A percentile compares a stretch with the other conserved stretches of the same genome.
Conservation (phyloP, 2,329 filamentous ascomycete genomes). For the Trichoderma sp. region DNA sequence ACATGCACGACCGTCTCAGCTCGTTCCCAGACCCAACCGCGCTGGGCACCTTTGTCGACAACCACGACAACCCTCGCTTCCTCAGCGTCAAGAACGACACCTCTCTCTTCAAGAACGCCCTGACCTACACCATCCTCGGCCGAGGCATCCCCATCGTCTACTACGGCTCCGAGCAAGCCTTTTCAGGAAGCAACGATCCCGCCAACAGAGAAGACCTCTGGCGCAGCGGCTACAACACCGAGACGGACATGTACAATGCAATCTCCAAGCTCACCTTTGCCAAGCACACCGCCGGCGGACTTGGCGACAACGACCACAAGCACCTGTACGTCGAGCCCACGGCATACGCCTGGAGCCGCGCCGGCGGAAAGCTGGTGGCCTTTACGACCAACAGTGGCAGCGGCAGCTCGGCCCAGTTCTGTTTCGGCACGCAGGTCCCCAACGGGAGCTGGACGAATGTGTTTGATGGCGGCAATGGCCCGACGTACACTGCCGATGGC, state of each 20-base stretch:
- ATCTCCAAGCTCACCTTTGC: constrained; percentile 48
- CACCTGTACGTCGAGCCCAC: constrained; percentile 48
- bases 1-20: constrained; percentile 45
- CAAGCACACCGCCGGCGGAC: constrained; percentile 50
- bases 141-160: constrained; percentile 68
- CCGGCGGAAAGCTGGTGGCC: constrained; percentile 49
- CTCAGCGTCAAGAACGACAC: constrained; percentile 56
- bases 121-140: constrained; percentile 63
- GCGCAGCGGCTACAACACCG: constrained; percentile 54
- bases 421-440: constrained; percentile 46
- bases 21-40: constrained; percentile 49
- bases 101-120: constrained; percentile 61
- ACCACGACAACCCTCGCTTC: constrained; percentile 62
- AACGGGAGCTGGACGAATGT: constrained; percentile 48
- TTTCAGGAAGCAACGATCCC: constrained; percentile 51
- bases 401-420: constrained; percentile 45
- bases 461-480: constrained; percentile 39
- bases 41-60: constrained; percentile 60
- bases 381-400: constrained; percentile 51
- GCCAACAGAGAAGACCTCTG: constrained; percentile 63
- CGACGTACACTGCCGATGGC: constrained; percentile 44
- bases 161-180: constrained; percentile 68
- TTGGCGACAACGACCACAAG: constrained; percentile 49
- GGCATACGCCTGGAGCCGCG: constrained; percentile 52
- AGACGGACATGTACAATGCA: constrained; percentile 53